These are phyloP conservation scores for Wickerhamomyces hampshirensis DNA, from an alignment of 805 yeast genomes.

Conservation along the genomic window DNA sequence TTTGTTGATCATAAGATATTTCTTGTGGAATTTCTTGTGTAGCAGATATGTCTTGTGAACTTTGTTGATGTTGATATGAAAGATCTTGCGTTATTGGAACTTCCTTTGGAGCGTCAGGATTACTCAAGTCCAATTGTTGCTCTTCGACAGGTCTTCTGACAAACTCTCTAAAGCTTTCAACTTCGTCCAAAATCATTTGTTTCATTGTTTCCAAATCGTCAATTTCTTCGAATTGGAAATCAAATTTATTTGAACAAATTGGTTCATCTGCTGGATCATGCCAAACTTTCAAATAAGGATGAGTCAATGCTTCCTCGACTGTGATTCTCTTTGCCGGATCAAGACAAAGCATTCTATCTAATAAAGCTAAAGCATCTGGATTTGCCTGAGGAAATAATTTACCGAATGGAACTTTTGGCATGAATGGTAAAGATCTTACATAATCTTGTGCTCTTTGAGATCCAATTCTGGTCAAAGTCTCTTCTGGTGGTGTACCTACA, in stretches of 20 bases:
- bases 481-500: slow-evolving; percentile 87
- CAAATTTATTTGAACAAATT: slow-evolving; percentile 73
- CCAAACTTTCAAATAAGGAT: slow-evolving; percentile 86
- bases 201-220: slow-evolving; percentile 76
- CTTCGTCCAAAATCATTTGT: slow-evolving; percentile 76
- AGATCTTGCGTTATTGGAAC: slow-evolving; percentile 14
- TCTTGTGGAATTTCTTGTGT: slow-evolving; percentile 14
- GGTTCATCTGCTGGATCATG: slow-evolving; percentile 94
- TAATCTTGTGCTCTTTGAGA: slow-evolving; percentile 89
- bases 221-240: slow-evolving; percentile 75
- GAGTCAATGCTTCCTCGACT: slow-evolving; percentile 83
- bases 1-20: slow-evolving; percentile 15
- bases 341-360: slow-evolving; percentile 74
- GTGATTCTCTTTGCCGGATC: slow-evolving; percentile 83
- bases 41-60: slow-evolving; percentile 8
- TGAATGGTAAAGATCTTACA: slow-evolving; percentile 78
- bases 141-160: slow-evolving; percentile 73
- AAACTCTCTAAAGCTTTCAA: slow-evolving; percentile 67
- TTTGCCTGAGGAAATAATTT: slow-evolving; percentile 79
- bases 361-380: slow-evolving; percentile 78
- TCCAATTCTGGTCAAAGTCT: slow-evolving; percentile 64
- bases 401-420: slow-evolving; percentile 71
- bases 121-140: slow-evolving; percentile 35
- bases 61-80: slow-evolving; percentile 20
- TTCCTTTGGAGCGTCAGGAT: slow-evolving; percentile 23